Evolutionary conservation across 768 basidiomycete genomes (phyloP).

Genomic region (Leccinum longicurvipes): DNA sequence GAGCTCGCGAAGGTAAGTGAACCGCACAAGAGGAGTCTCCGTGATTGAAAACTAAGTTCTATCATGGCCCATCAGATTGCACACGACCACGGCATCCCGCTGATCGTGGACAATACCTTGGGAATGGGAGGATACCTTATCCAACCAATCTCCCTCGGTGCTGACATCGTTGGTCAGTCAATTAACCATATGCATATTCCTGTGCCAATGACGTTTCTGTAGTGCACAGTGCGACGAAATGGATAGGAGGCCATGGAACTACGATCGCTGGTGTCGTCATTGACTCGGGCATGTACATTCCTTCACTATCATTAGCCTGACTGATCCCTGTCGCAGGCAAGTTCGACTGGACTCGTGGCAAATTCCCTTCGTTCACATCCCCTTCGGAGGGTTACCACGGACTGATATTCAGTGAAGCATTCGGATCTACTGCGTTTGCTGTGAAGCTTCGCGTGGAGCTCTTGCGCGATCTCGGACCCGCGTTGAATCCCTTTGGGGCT

Average conservation of each 20-base stretch:
- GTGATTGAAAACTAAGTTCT: background rate
- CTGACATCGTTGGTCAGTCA: slow-evolving; percentile 48
- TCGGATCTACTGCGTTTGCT: slow-evolving; percentile 49
- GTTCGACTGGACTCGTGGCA: slow-evolving; percentile 53
- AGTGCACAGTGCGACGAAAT: slow-evolving; percentile 62
- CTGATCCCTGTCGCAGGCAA: slow-evolving; percentile 36
- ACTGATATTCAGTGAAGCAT: slow-evolving; percentile 45
- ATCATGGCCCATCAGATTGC: slow-evolving; percentile 45
- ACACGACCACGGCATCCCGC: slow-evolving; percentile 54
- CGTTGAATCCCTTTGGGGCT: slow-evolving; percentile 53
- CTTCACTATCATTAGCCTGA: background rate
- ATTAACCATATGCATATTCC: too few relatives aligned
- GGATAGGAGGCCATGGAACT: slow-evolving; percentile 66
- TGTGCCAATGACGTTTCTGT: background rate
- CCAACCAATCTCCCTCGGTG: slow-evolving; percentile 53
- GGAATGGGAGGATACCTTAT: slow-evolving; percentile 58
- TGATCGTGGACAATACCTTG: slow-evolving; percentile 66
- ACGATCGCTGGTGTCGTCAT: slow-evolving; percentile 63
- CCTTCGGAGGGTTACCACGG: slow-evolving; percentile 60
- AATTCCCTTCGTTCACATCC: slow-evolving; percentile 54
- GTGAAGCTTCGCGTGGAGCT: slow-evolving; percentile 51
- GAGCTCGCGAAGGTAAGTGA: slow-evolving; percentile 48
- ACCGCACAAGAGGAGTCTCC: background rate
- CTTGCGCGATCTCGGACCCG: slow-evolving; percentile 51
- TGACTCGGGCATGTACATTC: slow-evolving; percentile 44